These are phyloP conservation scores for Hanseniaspora uvarum DNA, from an alignment of 1,139 yeast genomes.

Conservation along the genomic window DNA sequence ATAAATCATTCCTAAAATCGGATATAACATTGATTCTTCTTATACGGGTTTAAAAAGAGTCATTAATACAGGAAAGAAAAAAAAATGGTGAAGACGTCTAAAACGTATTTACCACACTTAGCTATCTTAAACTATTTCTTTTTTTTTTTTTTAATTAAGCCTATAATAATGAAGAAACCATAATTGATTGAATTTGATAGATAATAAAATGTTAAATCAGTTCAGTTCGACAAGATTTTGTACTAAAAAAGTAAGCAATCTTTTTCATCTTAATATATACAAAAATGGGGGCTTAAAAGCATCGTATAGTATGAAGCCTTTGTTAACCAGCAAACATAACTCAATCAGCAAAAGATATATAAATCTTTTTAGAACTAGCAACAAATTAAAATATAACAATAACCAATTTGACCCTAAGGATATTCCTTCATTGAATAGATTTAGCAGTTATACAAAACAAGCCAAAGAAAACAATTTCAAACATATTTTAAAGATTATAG, in stretches of 20 bases:
- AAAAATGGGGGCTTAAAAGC: background rate
- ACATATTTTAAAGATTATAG: conserved; percentile 21
- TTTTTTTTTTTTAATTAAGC: background rate
- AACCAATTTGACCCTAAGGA: conserved; percentile 15
- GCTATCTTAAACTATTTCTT: background rate
- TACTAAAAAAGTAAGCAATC: background rate
- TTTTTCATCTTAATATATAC: background rate
- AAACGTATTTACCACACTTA: too few relatives aligned
- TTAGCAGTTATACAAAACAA: conserved; percentile 3
- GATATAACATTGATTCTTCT: background rate
- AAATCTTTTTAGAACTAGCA: background rate
- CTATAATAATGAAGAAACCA: background rate
- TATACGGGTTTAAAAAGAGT: background rate
- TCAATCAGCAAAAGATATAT: background rate
- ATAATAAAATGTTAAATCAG: background rate
- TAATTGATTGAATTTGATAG: background rate
- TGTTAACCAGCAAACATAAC: background rate
- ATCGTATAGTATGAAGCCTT: background rate
- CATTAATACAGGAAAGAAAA: background rate
- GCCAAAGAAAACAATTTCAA: conserved; percentile 6
- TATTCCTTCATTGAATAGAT: conserved; percentile 15
- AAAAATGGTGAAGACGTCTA: background rate
- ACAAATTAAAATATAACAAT: background rate
- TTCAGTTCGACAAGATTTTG: background rate
- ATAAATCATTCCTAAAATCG: too few relatives aligned